Percentiles rank a stretch among this genome's conserved stretches.
These are phyloP conservation scores for Kregervanrija pseudodelftensis DNA, from an alignment of 805 yeast species.

Conservation along the genomic window DNA sequence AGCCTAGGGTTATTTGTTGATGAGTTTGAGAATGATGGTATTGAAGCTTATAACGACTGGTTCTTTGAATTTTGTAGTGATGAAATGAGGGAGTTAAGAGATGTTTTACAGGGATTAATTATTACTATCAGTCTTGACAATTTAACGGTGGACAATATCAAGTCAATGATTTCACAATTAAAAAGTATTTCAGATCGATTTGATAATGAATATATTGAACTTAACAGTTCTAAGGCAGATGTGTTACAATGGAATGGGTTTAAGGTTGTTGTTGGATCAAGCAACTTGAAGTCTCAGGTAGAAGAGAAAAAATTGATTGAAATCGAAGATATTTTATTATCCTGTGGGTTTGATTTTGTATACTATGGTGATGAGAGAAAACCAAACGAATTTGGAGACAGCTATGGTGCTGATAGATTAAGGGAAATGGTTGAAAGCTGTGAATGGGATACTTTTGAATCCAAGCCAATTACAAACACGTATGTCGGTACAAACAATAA, in stretches of 20 bases:
- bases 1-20: slow-evolving; percentile 24
- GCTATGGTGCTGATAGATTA: slow-evolving; percentile 33
- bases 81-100: slow-evolving; percentile 38
- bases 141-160: slow-evolving; percentile 1
- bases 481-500: background rate
- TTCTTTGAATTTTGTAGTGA: slow-evolving; percentile 29
- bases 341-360: slow-evolving; percentile 36
- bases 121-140: slow-evolving; percentile 29
- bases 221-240: background rate
- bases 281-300: slow-evolving; percentile 1
- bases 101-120: slow-evolving; percentile 38
- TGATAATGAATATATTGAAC: slow-evolving; percentile 18
- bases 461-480: background rate
- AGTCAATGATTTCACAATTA: slow-evolving; percentile 16
- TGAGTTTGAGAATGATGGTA: slow-evolving; percentile 26
- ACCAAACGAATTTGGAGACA: slow-evolving; percentile 30
- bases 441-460: slow-evolving; percentile 30
- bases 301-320: slow-evolving; percentile 14
- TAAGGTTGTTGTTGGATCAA: slow-evolving; percentile 29
- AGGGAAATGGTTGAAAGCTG: slow-evolving; percentile 35
- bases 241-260: slow-evolving; percentile 29
- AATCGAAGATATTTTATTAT: slow-evolving; percentile 33
- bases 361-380: slow-evolving; percentile 25
- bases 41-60: slow-evolving; percentile 25
- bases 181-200: slow-evolving; percentile 12